These are phyloP conservation scores for Neurospora sp. DNA, from an alignment of 495 filamentous ascomycete genomes.

Conservation along the genomic window DNA sequence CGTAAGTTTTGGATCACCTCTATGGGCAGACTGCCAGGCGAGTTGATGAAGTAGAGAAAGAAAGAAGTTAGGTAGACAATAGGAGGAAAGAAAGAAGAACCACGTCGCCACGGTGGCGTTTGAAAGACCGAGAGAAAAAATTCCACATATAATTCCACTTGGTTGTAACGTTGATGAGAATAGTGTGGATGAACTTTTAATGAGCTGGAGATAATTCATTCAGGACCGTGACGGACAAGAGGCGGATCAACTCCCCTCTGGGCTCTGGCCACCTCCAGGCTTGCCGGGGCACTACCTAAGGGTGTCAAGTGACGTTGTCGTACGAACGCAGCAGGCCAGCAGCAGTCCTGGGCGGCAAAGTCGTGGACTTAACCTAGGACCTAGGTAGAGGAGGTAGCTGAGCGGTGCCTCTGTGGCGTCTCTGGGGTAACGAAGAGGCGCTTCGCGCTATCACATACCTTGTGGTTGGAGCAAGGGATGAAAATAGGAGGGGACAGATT, in stretches of 20 bases:
- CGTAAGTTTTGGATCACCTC: neutral
- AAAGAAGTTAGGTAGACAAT: neutral
- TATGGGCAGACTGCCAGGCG: neutral
- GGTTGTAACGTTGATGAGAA: neutral
- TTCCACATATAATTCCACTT: neutral
- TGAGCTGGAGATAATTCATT: neutral
- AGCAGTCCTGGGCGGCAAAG: neutral
- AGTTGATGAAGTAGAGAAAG: neutral
- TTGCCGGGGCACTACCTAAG: neutral
- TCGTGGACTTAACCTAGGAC: neutral
- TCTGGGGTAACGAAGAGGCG: neutral
- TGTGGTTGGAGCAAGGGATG: neutral
- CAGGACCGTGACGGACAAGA: neutral
- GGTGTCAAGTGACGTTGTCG: neutral
- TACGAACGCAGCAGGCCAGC: neutral
- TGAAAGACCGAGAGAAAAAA: neutral
- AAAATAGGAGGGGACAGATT: neutral
- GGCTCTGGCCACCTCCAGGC: neutral
- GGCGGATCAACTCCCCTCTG: neutral
- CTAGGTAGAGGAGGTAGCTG: neutral
- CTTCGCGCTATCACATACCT: neutral
- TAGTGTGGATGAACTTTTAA: neutral
- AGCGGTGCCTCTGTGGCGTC: neutral
- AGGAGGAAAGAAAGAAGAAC: neutral
- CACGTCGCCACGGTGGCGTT: neutral